Evolutionary conservation across 2,329 filamentous ascomycete species (phyloP), one percentile per base, ranked within the genome.

Genomic region (Ilyonectria robusta): DNA sequence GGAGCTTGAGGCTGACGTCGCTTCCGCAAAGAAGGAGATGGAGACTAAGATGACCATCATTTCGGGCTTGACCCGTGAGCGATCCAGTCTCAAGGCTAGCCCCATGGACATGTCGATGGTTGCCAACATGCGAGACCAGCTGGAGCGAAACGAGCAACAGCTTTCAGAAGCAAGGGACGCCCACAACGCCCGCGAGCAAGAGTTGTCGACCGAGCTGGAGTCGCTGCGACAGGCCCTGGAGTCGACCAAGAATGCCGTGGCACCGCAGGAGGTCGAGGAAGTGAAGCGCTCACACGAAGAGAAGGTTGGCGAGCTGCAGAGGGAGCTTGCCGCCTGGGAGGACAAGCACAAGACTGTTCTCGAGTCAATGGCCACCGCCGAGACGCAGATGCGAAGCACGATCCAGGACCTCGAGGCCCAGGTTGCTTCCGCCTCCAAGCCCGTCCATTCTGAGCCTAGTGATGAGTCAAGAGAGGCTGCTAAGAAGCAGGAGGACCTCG

Each of bases 31-130:
- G 84, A 97, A 94, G 84, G 96, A 99, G 80, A 97, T 98, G 92
- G 96, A 99, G 78, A 91, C 89, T 69, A 99, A 99, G 88, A 94
- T 95, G 85, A 93, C 94, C 33, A 95, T 99, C 77, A 98, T 99
- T 74, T 94, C 94, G 33, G 96, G 96, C 7, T 86, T 99, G 70
- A 97, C 96, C 4, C 92, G 96, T 60, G 97, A 99, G 81, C 88
- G 97, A 66, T 95, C 94, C 3, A 98, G 94, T 82, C 87, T 98
- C 82, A 94, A 95, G 78, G 88, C 79, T 2, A 92, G 93, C 26
- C 93, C 94, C 8, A 91, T 97, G 77, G 96, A 99, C 77, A 97
- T 98, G 78, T 95, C 94, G 0, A 91, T 98, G 70, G 92, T 98
- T 35, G 92, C 94, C 5, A 92, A 91, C 17, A 89, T 99, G 84